A percentile compares a stretch with the other conserved stretches of the same genome.
Evolutionary conservation across 805 yeast genomes (phyloP).

Genomic region (Candida insectalens): DNA sequence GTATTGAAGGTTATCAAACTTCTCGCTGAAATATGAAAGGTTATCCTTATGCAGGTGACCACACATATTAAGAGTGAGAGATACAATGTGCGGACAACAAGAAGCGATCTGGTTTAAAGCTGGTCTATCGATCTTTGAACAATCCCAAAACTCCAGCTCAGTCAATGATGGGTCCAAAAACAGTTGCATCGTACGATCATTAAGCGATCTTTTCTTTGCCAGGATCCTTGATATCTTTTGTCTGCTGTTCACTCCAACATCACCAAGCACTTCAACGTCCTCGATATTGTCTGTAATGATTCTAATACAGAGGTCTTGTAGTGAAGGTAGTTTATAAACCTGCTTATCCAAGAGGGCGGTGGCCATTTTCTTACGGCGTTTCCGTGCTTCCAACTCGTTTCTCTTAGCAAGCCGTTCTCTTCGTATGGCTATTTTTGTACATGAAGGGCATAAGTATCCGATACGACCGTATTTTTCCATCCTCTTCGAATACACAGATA

Average conservation of each 20-base stretch:
- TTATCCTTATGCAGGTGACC: slow-evolving; percentile 82
- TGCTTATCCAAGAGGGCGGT: slow-evolving; percentile 72
- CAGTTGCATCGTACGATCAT: slow-evolving; percentile 60
- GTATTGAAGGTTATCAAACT: slow-evolving; percentile 43
- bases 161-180: slow-evolving; percentile 56
- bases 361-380: slow-evolving; percentile 70
- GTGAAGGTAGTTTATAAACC: slow-evolving; percentile 50
- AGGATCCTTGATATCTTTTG: slow-evolving; percentile 66
- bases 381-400: slow-evolving; percentile 56
- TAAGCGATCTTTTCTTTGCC: slow-evolving; percentile 72
- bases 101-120: slow-evolving; percentile 65
- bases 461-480: slow-evolving; percentile 34
- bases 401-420: slow-evolving; percentile 35
- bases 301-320: slow-evolving; percentile 76
- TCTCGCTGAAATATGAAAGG: slow-evolving; percentile 49
- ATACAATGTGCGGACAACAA: slow-evolving; percentile 63
- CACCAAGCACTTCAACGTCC: slow-evolving; percentile 77
- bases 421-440: slow-evolving; percentile 36
- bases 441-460: slow-evolving; percentile 61
- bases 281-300: slow-evolving; percentile 57
- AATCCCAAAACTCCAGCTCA: slow-evolving; percentile 78
- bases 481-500: slow-evolving; percentile 57
- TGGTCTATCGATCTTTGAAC: slow-evolving; percentile 65
- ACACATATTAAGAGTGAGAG: slow-evolving; percentile 76
- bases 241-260: slow-evolving; percentile 67